Evolutionary conservation across 495 filamentous ascomycete species (phyloP).

Genomic region (Antarctomyces pellizariae): DNA sequence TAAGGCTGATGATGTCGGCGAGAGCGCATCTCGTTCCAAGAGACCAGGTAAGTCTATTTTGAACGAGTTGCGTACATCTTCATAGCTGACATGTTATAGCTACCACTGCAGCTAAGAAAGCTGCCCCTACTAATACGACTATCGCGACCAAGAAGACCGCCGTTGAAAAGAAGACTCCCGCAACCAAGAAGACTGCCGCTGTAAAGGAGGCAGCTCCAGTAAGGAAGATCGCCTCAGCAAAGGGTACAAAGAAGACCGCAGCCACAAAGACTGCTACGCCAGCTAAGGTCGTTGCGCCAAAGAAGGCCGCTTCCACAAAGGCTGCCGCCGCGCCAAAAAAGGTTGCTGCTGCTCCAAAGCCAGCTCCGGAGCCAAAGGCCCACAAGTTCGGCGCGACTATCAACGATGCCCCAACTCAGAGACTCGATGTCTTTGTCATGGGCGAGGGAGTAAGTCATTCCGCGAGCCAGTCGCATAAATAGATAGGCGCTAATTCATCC

Average conservation of each 20-base stretch:
- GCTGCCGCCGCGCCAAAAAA: slow-evolving; percentile 5
- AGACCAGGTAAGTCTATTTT: no score
- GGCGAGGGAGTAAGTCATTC: slow-evolving; percentile 28
- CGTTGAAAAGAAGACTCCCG: slow-evolving; percentile 6
- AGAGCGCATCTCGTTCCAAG: slow-evolving; percentile 1
- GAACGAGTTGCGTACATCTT: no score
- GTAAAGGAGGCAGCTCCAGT: slow-evolving; percentile 5
- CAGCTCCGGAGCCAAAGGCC: slow-evolving; percentile 3
- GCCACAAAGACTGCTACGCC: slow-evolving; percentile 6
- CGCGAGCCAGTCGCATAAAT: no score
- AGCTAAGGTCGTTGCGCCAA: slow-evolving; percentile 3
- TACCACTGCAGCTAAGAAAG: slow-evolving; percentile 1
- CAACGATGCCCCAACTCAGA: slow-evolving; percentile 18
- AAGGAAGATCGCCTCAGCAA: not conserved
- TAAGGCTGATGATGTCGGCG: slow-evolving; percentile 1
- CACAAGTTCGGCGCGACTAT: slow-evolving; percentile 10
- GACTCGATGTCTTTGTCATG: slow-evolving; percentile 26
- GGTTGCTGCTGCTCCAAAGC: slow-evolving; percentile 6
- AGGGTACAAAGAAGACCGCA: slow-evolving; percentile 7
- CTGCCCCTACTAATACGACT: slow-evolving; percentile 1
- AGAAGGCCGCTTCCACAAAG: slow-evolving; percentile 4
- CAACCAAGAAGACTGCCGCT: slow-evolving; percentile 4
- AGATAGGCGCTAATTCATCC: no score
- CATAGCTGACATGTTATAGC: no score
- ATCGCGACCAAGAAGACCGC: slow-evolving; percentile 8